Conservation (phyloP, 75 land plant genomes). For the Pinus tabuliformis region DNA sequence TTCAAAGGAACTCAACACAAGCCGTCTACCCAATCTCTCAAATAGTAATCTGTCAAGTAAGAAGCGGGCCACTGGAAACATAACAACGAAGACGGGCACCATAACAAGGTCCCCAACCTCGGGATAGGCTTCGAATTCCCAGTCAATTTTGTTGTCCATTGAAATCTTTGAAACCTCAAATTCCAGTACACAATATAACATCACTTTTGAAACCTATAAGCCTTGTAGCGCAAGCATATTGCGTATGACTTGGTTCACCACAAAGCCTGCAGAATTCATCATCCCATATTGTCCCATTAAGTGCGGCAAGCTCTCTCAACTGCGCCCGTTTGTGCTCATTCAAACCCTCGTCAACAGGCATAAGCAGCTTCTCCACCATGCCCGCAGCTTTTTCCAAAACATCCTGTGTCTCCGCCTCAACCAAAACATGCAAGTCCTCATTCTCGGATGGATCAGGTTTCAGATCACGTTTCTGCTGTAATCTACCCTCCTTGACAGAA, state of each 20-base stretch:
- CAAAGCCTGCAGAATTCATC: slow-evolving; percentile 88
- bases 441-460: slow-evolving; percentile 85
- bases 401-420: slow-evolving; percentile 95
- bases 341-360: slow-evolving; percentile 90
- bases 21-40: no score
- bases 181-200: no score
- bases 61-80: no score
- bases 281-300: slow-evolving; percentile 93
- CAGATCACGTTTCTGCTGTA: slow-evolving; percentile 77
- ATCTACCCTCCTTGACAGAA: slow-evolving; percentile 77
- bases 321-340: slow-evolving; percentile 98
- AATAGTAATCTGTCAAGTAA: no score
- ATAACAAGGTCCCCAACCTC: no score
- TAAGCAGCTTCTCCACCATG: slow-evolving; percentile 92
- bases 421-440: slow-evolving; percentile 96
- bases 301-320: slow-evolving; percentile 82
- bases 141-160: no score
- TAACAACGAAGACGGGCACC: no score
- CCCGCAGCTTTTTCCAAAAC: slow-evolving; percentile 85
- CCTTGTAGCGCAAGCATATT: slow-evolving; percentile 79
- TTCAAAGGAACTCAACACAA: no score
- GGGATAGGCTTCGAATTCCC: no score
- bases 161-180: no score
- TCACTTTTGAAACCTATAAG: slow-evolving; percentile 27
- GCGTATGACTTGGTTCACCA: slow-evolving; percentile 92